Evolutionary conservation across 2,329 filamentous ascomycete genomes (phyloP), one percentile per base, ranked within the genome.

Genomic region (Beauveria brongniartii): DNA sequence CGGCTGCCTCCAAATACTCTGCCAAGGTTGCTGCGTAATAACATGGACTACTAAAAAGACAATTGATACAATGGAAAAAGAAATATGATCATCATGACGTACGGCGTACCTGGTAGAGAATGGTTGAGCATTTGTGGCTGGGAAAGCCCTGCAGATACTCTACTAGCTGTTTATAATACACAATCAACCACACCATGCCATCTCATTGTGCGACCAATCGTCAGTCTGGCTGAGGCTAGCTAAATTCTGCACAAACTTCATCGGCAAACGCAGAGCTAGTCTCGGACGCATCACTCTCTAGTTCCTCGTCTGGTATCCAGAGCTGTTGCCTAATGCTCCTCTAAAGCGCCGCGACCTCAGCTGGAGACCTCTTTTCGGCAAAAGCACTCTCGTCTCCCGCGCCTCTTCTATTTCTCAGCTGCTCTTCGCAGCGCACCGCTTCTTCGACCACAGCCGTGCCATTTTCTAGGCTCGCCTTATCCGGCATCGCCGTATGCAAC

Each of bases 1-100:
- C 86, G 68, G 92, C 92, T 14, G 90, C 90, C 22, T 80, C 84
- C 28, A 97, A 96, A 77, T 97, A 94, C 75, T 87, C 85, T 66
- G 83, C 92, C 40, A 96, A 93, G 79, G 91, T 91, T 64, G 81
- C 86, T 63, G 80, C 82, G 63, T 75, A 67, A 61, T 53, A 48
- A 34, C 20, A 64, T 75, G 66, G 61, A 52, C 16, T 5, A 16
- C 5, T 16, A 9, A 46, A 24, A 18, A 16, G 6, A 57, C 9
- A 24, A 56, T 37, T 50, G 51, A 41, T 50, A 48, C 37, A 43
- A 53, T 48, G 14, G 12, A 30, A 50, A 55, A 56, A 26, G 12
- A 52, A 44, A 26, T 51, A 59, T 46, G 52, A 63, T 14, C 51
- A 57, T 61, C 52, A 61, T 41, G 52, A 56, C 30, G 30, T 37